phyloP scores from a whole-genome alignment of 345 rosid species.

The Euphorbia pulcherrima region DNA sequence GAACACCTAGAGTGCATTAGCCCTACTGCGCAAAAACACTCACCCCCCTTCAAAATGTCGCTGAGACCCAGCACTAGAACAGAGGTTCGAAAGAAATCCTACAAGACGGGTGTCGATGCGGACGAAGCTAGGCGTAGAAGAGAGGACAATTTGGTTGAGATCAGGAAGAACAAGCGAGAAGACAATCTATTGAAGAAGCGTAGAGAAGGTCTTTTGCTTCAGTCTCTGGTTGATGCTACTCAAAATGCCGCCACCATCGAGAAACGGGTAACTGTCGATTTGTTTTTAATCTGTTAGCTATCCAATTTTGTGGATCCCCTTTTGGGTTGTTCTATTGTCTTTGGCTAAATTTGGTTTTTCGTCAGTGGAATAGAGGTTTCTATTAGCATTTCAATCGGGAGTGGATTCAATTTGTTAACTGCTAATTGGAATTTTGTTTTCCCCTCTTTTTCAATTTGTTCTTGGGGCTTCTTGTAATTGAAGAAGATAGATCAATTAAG shows the following conservation, averaged over 20 bases:
- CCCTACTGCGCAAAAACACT: not conserved
- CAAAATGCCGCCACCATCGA: slow-evolving; percentile 22
- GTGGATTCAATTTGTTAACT: not conserved
- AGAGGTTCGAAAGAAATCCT: slow-evolving; percentile 40
- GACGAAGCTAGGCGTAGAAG: slow-evolving; percentile 49
- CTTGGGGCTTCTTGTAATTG: not conserved
- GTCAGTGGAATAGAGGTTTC: not conserved
- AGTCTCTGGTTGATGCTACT: slow-evolving; percentile 19
- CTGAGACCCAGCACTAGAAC: slow-evolving; percentile 37
- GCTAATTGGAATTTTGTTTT: not conserved
- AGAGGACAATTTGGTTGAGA: slow-evolving; percentile 52
- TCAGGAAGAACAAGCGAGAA: slow-evolving; percentile 46
- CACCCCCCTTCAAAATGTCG: slow-evolving; percentile 28
- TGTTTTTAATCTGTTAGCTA: too few species aligned
- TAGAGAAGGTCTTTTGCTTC: slow-evolving; percentile 32
- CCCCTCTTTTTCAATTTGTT: not conserved
- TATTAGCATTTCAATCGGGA: not conserved
- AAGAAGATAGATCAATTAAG: not conserved
- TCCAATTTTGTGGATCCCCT: slow-evolving; percentile 4
- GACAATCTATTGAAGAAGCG: slow-evolving; percentile 53
- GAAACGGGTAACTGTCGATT: slow-evolving; percentile 11
- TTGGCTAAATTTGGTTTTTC: not conserved
- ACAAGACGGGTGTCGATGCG: slow-evolving; percentile 44
- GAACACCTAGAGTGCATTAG: slow-evolving; percentile 3
- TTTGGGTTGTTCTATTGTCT: not conserved